Evolutionary conservation across 2,329 filamentous ascomycete species (phyloP).

Genomic region (Epichloe gansuensis): DNA sequence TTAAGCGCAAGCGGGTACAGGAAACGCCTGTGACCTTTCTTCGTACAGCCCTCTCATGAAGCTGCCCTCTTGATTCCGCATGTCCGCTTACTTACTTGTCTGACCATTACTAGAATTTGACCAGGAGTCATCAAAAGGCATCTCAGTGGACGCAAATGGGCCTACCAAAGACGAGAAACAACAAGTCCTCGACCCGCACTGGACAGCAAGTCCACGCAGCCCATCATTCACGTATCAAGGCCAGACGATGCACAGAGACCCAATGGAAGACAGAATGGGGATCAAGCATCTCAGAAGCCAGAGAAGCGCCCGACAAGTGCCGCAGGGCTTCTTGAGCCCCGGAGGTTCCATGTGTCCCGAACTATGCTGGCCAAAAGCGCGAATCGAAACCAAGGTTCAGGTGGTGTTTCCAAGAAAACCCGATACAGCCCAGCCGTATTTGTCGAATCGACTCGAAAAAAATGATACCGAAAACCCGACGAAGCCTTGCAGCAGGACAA

Average conservation of each 20-base stretch:
- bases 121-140: constrained; percentile 36
- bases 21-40: constrained; percentile 43
- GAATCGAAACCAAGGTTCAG: constrained; percentile 11
- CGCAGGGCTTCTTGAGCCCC: constrained; percentile 22
- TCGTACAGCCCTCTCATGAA: constrained; percentile 26
- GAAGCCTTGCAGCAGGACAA: constrained; percentile 11
- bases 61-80: constrained; percentile 2
- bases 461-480: constrained; percentile 13
- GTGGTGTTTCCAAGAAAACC: constrained; percentile 27
- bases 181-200: constrained; percentile 13
- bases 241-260: constrained; percentile 20
- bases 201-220: constrained; percentile 13
- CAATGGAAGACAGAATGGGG: constrained; percentile 7
- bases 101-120: constrained; percentile 33
- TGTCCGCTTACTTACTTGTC: constrained; percentile 6
- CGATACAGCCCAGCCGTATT: constrained; percentile 38
- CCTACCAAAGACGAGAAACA: constrained; percentile 41
- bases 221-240: constrained; percentile 37
- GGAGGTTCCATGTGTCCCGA: constrained; percentile 45
- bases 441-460: constrained; percentile 37
- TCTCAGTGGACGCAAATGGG: constrained; percentile 36
- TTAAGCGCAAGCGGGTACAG: constrained; percentile 48
- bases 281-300: background rate
- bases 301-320: background rate
- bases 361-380: constrained; percentile 26